These are phyloP conservation scores for Mycena rosella DNA, from an alignment of 768 basidiomycete genomes.

Conservation along the genomic window DNA sequence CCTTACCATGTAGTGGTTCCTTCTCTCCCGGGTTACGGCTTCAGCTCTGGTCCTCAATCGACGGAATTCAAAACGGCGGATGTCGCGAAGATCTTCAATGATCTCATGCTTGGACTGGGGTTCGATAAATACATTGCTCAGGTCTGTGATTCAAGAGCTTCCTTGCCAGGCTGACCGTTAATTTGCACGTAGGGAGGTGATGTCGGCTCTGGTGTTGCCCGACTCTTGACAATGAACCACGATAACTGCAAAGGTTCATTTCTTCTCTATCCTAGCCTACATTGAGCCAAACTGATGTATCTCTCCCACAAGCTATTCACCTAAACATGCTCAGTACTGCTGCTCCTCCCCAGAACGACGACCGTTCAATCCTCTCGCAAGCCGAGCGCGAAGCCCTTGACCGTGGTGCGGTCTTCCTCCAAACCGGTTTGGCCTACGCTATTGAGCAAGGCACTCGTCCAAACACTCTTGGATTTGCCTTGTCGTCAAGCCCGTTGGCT, in stretches of 20 bases:
- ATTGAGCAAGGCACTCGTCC: constrained; percentile 25
- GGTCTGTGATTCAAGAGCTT: constrained; percentile 22
- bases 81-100: constrained; percentile 25
- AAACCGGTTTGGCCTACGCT: constrained; percentile 26
- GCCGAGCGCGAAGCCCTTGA: constrained; percentile 26
- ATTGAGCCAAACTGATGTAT: constrained; percentile 6
- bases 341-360: constrained; percentile 17
- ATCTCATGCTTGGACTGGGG: constrained; percentile 22
- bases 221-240: constrained; percentile 13
- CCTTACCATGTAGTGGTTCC: constrained; percentile 20
- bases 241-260: constrained; percentile 24
- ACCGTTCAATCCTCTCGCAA: constrained; percentile 24
- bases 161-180: constrained; percentile 13
- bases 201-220: constrained; percentile 11
- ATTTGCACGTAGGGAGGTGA: constrained; percentile 19
- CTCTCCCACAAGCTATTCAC: constrained; percentile 23
- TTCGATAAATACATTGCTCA: constrained; percentile 26
- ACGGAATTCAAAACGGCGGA: constrained; percentile 18
- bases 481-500: constrained; percentile 26
- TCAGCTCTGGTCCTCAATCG: constrained; percentile 24
- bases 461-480: constrained; percentile 27
- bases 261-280: constrained; percentile 7
- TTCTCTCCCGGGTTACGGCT: constrained; percentile 19
- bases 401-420: constrained; percentile 16
- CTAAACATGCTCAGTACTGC: constrained; percentile 19